phyloP scores from a whole-genome alignment of 179 eudicot species.

The Spinacia oleracea region DNA sequence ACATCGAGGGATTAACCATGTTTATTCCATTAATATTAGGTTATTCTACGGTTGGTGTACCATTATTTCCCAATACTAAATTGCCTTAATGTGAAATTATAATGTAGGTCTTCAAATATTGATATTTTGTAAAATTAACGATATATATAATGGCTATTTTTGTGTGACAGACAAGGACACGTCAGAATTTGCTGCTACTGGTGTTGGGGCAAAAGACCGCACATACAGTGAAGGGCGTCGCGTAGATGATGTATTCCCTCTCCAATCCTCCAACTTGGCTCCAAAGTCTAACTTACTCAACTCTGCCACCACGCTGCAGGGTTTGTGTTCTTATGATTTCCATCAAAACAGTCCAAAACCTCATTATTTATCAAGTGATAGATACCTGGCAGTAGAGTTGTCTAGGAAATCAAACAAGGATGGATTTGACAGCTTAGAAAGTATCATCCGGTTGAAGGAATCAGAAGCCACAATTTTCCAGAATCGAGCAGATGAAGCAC shows the following conservation, averaged over 20 bases:
- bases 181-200: conserved; percentile 38
- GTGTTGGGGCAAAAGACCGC: conserved; percentile 34
- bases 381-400: conserved; percentile 45
- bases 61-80: too few species aligned
- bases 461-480: conserved; percentile 80
- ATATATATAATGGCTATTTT: background rate
- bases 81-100: too few species aligned
- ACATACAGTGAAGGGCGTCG: conserved; percentile 27
- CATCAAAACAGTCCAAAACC: conserved; percentile 38
- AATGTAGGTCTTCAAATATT: too few species aligned
- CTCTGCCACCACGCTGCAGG: conserved; percentile 31
- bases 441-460: conserved; percentile 64
- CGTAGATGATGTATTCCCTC: conserved; percentile 29
- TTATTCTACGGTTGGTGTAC: too few species aligned
- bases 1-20: background rate
- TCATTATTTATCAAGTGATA: conserved; percentile 33
- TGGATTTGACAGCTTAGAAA: conserved; percentile 62
- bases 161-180: conserved; percentile 34
- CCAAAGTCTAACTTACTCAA: conserved; percentile 26
- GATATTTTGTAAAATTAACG: too few species aligned
- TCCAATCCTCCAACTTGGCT: conserved; percentile 36
- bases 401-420: conserved; percentile 48
- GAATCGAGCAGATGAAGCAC: conserved; percentile 72
- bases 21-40: background rate
- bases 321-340: conserved; percentile 34